Percentiles rank a stretch among this genome's conserved stretches.
These are phyloP conservation scores for Vachellia collinsii DNA, from an alignment of 306 rosid species.

Conservation along the genomic window DNA sequence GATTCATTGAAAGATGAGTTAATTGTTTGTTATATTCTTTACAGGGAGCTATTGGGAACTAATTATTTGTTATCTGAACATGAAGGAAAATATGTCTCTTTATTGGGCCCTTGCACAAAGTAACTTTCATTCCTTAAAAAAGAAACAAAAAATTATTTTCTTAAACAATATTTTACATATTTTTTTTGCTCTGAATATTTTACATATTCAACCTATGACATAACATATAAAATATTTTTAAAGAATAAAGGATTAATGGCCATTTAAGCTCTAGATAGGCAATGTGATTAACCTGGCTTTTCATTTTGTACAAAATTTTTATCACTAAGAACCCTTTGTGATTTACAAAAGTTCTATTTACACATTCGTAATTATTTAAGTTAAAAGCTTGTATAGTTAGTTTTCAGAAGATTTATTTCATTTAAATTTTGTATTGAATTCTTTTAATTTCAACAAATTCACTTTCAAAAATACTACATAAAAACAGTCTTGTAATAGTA, in stretches of 20 bases:
- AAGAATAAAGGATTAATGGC: background rate
- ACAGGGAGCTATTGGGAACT: too few species aligned
- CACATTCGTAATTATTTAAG: background rate
- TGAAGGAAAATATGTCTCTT: background rate
- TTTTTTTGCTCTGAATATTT: background rate
- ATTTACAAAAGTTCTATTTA: background rate
- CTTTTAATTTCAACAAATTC: background rate
- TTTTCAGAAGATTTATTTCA: background rate
- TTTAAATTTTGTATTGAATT: background rate
- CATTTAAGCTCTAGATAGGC: background rate
- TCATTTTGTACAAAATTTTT: background rate
- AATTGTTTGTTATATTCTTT: too few species aligned
- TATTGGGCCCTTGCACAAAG: background rate
- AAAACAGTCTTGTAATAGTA: background rate
- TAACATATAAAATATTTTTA: background rate
- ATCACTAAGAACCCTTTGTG: conserved; percentile 1
- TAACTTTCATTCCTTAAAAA: background rate
- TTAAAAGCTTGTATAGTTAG: background rate
- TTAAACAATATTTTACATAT: too few species aligned
- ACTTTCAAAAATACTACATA: background rate
- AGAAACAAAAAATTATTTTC: too few species aligned
- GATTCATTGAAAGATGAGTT: background rate
- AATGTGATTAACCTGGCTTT: background rate
- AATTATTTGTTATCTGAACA: background rate
- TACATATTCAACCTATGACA: background rate